Conservation (phyloP, 2,329 filamentous ascomycete species). For the Karstenula rhodostoma region DNA sequence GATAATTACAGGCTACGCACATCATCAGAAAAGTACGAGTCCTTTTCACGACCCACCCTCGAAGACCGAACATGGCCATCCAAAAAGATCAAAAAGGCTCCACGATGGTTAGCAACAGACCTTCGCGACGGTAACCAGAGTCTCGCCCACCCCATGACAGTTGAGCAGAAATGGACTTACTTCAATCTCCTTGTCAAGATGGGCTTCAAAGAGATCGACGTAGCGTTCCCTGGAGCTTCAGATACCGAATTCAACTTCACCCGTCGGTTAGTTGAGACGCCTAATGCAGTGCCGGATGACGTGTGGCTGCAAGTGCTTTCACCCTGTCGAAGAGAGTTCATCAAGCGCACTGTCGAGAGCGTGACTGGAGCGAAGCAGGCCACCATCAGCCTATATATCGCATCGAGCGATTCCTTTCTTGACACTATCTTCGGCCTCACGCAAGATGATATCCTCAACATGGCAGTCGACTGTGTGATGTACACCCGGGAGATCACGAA, state of each 20-base stretch:
- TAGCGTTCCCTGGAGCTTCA: conserved; percentile 93
- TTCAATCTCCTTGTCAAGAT: conserved; percentile 93
- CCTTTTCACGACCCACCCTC: conserved; percentile 71
- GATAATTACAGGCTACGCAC: neutral
- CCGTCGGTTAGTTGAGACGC: conserved; percentile 82
- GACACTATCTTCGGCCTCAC: conserved; percentile 88
- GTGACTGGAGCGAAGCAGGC: conserved; percentile 90
- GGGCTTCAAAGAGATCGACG: conserved; percentile 97
- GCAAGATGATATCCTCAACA: conserved; percentile 79
- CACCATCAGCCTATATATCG: conserved; percentile 93
- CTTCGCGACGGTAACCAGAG: conserved; percentile 94
- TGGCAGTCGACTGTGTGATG: conserved; percentile 85
- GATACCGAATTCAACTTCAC: conserved; percentile 98
- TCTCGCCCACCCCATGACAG: conserved; percentile 91
- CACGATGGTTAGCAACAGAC: conserved; percentile 89
- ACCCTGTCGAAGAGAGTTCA: conserved; percentile 90
- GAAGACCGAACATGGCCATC: conserved; percentile 83
- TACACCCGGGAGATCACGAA: conserved; percentile 91
- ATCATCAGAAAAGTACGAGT: conserved; percentile 69
- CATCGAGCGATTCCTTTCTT: conserved; percentile 94
- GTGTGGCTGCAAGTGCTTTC: conserved; percentile 92
- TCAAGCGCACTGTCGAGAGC: conserved; percentile 88
- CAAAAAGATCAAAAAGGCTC: conserved; percentile 82
- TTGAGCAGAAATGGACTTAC: conserved; percentile 93
- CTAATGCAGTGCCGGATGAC: conserved; percentile 83